A percentile compares a stretch with the other conserved stretches of the same genome.
Conservation (phyloP, 2,329 filamentous ascomycete species). For the Pyrenophora teres region DNA sequence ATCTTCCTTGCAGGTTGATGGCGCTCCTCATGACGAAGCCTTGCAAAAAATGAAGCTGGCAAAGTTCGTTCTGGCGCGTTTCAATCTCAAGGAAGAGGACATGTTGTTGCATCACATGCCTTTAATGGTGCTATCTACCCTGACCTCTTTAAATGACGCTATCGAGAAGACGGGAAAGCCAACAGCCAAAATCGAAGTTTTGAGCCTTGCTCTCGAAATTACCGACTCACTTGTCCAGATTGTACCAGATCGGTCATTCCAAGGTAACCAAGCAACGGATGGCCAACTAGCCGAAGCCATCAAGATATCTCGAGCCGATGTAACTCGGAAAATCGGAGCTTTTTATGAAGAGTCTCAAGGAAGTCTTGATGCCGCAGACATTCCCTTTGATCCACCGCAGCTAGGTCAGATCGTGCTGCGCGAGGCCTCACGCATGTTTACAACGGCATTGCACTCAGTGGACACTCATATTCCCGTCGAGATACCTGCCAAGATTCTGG, state of each 20-base stretch:
- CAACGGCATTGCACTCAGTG: constrained; percentile 24
- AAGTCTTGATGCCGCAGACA: constrained; percentile 38
- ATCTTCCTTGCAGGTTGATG: constrained; percentile 55
- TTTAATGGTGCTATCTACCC: constrained; percentile 69
- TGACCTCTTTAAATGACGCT: constrained; percentile 51
- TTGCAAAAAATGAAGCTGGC: constrained; percentile 72
- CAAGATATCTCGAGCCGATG: constrained; percentile 12
- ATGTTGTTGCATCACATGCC: constrained; percentile 90
- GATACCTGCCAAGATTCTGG: constrained; percentile 40
- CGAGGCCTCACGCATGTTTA: constrained; percentile 37
- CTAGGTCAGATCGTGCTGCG: constrained; percentile 38
- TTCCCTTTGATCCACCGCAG: constrained; percentile 32
- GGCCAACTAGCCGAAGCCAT: constrained; percentile 8
- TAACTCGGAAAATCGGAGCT: constrained; percentile 27
- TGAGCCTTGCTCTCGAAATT: constrained; percentile 42
- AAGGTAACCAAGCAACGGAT: constrained; percentile 11
- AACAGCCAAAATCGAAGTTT: constrained; percentile 20
- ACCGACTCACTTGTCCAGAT: constrained; percentile 45
- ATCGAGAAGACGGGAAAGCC: constrained; percentile 25
- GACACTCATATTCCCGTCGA: constrained; percentile 26
- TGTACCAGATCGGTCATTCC: constrained; percentile 44
- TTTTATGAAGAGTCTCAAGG: constrained; percentile 47
- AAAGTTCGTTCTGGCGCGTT: constrained; percentile 80
- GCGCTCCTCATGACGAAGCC: constrained; percentile 53
- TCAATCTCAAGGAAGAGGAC: constrained; percentile 94